phyloP scores from a whole-genome alignment of 768 basidiomycete genomes.

The Albatrellus ellisii region DNA sequence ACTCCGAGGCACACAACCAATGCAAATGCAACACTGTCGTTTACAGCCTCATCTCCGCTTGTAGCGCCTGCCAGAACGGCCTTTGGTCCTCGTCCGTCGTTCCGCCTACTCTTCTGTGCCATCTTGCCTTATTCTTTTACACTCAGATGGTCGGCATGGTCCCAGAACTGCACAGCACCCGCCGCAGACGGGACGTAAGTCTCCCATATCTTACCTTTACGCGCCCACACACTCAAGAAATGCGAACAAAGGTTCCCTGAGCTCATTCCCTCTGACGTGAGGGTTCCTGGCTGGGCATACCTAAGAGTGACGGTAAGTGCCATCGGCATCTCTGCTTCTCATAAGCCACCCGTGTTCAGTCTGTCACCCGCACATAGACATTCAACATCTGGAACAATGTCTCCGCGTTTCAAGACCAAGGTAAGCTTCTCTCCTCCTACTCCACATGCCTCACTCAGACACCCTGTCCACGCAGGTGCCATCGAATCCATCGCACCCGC shows the following conservation, averaged over 20 bases:
- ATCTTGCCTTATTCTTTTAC: neutral
- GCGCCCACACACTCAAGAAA: no score
- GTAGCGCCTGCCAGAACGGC: constrained; percentile 15
- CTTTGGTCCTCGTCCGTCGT: constrained; percentile 6
- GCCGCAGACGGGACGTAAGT: constrained; percentile 6
- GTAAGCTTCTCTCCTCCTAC: no score
- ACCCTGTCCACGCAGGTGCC: no score
- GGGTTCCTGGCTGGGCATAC: constrained; percentile 39
- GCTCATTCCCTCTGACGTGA: constrained; percentile 27
- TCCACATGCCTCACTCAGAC: no score
- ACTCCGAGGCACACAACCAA: neutral
- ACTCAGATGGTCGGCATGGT: constrained; percentile 10
- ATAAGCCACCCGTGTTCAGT: no score
- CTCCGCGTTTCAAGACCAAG: no score
- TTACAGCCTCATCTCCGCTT: constrained; percentile 17
- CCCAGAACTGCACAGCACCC: constrained; percentile 2
- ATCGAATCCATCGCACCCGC: neutral
- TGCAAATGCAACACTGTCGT: constrained; percentile 18
- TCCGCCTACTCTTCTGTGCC: no score
- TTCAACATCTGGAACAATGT: no score
- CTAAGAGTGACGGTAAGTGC: constrained; percentile 26
- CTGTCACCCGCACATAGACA: no score
- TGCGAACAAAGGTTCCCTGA: constrained; percentile 2
- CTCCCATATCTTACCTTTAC: no score
- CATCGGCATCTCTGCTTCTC: neutral